Base-by-base conservation (phyloP, 2,329 filamentous ascomycete species). In the Fusarium dlaminii region DNA sequence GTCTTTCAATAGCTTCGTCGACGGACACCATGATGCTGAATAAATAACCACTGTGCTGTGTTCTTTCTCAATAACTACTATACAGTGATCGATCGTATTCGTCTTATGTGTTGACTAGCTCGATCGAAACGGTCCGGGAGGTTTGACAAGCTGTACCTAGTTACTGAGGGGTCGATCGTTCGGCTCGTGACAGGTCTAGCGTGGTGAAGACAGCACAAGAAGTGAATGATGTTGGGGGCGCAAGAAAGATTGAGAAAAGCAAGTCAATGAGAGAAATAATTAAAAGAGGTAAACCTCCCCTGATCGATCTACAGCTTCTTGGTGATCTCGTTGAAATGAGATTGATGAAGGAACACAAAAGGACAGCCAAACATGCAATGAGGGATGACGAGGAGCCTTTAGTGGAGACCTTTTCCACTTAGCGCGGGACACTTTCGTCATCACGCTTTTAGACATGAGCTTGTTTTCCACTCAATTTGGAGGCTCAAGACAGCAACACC, bases 1-100 rank as follows among this genome's bases (percentile, higher is more conserved):
- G 84, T 37, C 86, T 84, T 77, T 83, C 79, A 58, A 87, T 81
- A 65, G 84, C 82, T 70, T 84, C 82, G 39, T 84, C 80, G 36
- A 82, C 80, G 59, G 81, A 76, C 42, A 80, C 78, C 79, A 82
- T 83, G 66, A 57, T 74, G 45, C 48, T 27, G 45, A 54, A 43
- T 56, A 36, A 52, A 54, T 54, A 45, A 45, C 22, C 20, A 40
- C 13, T 32, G 56, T 40, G n/a, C 37, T 29, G 42, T 48, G 8
- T 27, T 45, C 36, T 51, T 24, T 56, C 30, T 20, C 29, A 30
- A 59, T 27, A n/a, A 52, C 22, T 52, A 32, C 32, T 43, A 12
- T 30, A n/a, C 30, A 42, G 34, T 18, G 15, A 37, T 13, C 34
- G 30, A 56, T 36, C 39, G 37, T 55, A 42, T 48, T 29, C 48